A percentile compares a stretch with the other conserved stretches of the same genome.
phyloP scores from a whole-genome alignment of 352 stramenopile species.

The Phytophthora ramorum region DNA sequence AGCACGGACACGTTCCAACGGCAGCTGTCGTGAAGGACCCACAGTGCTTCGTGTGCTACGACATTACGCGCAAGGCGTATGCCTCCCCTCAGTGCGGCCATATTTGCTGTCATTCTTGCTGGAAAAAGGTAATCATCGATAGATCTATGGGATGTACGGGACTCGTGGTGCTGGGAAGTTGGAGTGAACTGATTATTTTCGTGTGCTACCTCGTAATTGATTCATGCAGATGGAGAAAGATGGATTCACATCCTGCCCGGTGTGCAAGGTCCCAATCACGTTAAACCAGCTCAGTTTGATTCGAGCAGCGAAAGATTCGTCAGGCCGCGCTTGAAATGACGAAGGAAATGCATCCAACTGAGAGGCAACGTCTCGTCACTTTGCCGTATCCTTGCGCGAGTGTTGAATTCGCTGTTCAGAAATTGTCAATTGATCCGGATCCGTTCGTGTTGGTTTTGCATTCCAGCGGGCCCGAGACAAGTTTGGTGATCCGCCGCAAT shows the following conservation, averaged over 20 bases:
- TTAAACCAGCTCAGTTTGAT: slow-evolving; percentile 77
- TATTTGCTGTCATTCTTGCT: slow-evolving; percentile 85
- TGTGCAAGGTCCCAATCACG: slow-evolving; percentile 81
- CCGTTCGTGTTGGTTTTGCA: slow-evolving; percentile 36
- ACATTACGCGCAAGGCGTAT: slow-evolving; percentile 80
- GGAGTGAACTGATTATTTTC: slow-evolving; percentile 30
- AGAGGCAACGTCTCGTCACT: slow-evolving; percentile 37
- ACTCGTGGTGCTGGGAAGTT: slow-evolving; percentile 17
- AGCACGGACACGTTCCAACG: slow-evolving; percentile 36
- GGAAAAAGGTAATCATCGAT: slow-evolving; percentile 74
- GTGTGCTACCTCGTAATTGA: slow-evolving; percentile 21
- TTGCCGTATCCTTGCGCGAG: slow-evolving; percentile 14
- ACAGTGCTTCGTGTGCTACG: slow-evolving; percentile 87
- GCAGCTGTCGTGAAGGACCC: slow-evolving; percentile 74
- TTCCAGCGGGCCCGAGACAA: slow-evolving; percentile 9
- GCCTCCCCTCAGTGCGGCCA: slow-evolving; percentile 78
- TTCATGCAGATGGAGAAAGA: slow-evolving; percentile 73
- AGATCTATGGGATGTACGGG: slow-evolving; percentile 12
- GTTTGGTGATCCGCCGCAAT: slow-evolving; percentile 9
- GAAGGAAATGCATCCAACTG: slow-evolving; percentile 12
- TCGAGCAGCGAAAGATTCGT: slow-evolving; percentile 59
- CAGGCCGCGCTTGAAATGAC: slow-evolving; percentile 16
- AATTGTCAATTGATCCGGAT: slow-evolving; percentile 41
- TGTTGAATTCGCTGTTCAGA: slow-evolving; percentile 16
- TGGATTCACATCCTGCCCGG: slow-evolving; percentile 74